Evolutionary conservation across 495 filamentous ascomycete species (phyloP).

Genomic region (Thozetella sp.): DNA sequence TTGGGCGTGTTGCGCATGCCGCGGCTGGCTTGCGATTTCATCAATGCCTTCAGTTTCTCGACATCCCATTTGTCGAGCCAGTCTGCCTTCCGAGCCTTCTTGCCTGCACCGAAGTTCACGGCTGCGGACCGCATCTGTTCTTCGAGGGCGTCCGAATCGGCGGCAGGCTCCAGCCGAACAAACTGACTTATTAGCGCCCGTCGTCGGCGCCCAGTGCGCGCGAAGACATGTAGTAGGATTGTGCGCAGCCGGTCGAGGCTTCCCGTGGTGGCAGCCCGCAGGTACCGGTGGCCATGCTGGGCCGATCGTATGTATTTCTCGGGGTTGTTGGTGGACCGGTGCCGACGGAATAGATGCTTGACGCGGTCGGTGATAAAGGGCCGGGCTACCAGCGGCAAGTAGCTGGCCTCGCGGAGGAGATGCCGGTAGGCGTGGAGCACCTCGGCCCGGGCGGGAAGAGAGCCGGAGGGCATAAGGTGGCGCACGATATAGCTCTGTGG

Average conservation of each 20-base stretch:
- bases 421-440: slow-evolving; percentile 68
- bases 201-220: slow-evolving; percentile 69
- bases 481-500: slow-evolving; percentile 5
- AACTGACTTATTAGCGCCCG: slow-evolving; percentile 60
- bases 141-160: slow-evolving; percentile 34
- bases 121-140: slow-evolving; percentile 3
- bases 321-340: slow-evolving; percentile 9
- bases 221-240: slow-evolving; percentile 71
- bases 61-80: slow-evolving; percentile 46
- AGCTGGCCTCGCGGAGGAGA: slow-evolving; percentile 81
- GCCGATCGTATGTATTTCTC: slow-evolving; percentile 23
- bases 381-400: slow-evolving; percentile 73
- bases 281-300: slow-evolving; percentile 30
- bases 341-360: slow-evolving; percentile 53
- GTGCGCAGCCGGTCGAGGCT: slow-evolving; percentile 60
- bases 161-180: slow-evolving; percentile 34
- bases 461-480: slow-evolving; percentile 30
- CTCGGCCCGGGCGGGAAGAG: not conserved
- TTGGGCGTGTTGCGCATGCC: slow-evolving; percentile 18
- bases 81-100: slow-evolving; percentile 18
- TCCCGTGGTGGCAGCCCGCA: slow-evolving; percentile 56
- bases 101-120: not conserved
- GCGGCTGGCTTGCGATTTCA: slow-evolving; percentile 17
- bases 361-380: slow-evolving; percentile 60
- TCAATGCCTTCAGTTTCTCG: slow-evolving; percentile 28